These are phyloP conservation scores for Termitomyces sp. DNA, from an alignment of 768 basidiomycete species.

Conservation along the genomic window DNA sequence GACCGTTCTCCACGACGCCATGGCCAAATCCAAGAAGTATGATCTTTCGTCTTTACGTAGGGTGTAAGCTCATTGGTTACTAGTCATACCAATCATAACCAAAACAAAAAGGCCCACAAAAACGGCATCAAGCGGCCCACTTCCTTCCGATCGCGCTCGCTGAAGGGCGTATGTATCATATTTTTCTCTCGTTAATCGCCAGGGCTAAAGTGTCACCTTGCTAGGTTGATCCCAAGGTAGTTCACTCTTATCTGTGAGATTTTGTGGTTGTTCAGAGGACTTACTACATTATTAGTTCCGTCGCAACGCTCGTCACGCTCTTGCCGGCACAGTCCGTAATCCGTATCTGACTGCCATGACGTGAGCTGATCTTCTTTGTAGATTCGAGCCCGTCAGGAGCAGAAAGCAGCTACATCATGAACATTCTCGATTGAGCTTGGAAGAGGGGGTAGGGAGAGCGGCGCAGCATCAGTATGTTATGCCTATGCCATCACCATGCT, in stretches of 20 bases:
- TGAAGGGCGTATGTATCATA: conserved; percentile 79
- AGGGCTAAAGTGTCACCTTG: background rate
- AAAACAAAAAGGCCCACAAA: conserved; percentile 93
- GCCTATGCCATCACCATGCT: conserved; percentile 12
- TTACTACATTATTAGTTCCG: conserved; percentile 55
- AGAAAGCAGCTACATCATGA: conserved; percentile 42
- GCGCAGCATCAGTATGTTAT: conserved; percentile 11
- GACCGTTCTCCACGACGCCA: conserved; percentile 34
- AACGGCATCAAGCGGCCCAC: conserved; percentile 92
- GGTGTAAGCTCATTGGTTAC: background rate
- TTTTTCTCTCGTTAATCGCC: background rate
- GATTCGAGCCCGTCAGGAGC: conserved; percentile 64
- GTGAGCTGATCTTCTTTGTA: conserved; percentile 19
- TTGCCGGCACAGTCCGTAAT: conserved; percentile 64
- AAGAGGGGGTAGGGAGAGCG: conserved; percentile 5
- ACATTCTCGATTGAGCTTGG: conserved; percentile 11
- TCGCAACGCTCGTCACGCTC: conserved; percentile 71
- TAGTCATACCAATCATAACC: conserved; percentile 94
- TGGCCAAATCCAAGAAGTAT: conserved; percentile 99
- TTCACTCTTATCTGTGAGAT: background rate
- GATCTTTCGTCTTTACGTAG: conserved; percentile 15
- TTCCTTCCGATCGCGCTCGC: conserved; percentile 66
- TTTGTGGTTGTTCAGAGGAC: background rate
- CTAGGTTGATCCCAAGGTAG: conserved; percentile 79
- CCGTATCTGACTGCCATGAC: background rate